Percentiles rank a stretch among this genome's conserved stretches.
Conservation (phyloP, 2,329 filamentous ascomycete species). For the Fusarium sp. region DNA sequence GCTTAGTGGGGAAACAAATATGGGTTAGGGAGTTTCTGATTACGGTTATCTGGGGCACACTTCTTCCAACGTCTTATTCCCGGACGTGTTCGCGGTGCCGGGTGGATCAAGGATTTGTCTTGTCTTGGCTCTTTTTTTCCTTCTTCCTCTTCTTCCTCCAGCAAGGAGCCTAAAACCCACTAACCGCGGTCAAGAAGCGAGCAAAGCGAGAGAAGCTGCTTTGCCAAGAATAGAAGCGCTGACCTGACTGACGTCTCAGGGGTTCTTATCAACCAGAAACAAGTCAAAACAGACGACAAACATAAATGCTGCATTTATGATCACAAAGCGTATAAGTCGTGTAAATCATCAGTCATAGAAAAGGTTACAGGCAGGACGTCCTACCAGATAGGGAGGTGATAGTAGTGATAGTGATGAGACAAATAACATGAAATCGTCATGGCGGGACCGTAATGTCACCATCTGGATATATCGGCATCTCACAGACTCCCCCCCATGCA, state of each 20-base stretch:
- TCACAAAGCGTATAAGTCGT: slow-evolving; percentile 9
- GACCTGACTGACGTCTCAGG: background rate
- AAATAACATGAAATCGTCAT: slow-evolving; percentile 36
- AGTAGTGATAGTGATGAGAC: slow-evolving; percentile 7
- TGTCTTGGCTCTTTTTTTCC: slow-evolving; percentile 4
- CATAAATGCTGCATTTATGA: background rate
- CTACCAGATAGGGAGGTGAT: slow-evolving; percentile 1
- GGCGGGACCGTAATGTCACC: slow-evolving; percentile 26
- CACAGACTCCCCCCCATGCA: background rate
- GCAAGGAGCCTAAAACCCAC: slow-evolving; percentile 3
- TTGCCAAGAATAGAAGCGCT: slow-evolving; percentile 31
- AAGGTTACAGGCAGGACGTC: background rate
- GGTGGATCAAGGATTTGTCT: slow-evolving; percentile 42
- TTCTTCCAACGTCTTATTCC: slow-evolving; percentile 47
- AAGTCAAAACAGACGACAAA: background rate
- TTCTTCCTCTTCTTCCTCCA: background rate
- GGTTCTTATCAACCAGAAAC: background rate
- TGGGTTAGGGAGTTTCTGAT: slow-evolving; percentile 31
- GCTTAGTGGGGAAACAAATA: slow-evolving; percentile 28
- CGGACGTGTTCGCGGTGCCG: slow-evolving; percentile 47
- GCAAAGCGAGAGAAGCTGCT: slow-evolving; percentile 13
- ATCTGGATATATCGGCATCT: slow-evolving; percentile 50
- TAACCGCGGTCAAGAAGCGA: slow-evolving; percentile 17
- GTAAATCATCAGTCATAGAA: background rate
- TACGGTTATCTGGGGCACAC: slow-evolving; percentile 43